Conservation (phyloP, 192 early-diverging fungal species). For the Lobosporangium transversale region DNA sequence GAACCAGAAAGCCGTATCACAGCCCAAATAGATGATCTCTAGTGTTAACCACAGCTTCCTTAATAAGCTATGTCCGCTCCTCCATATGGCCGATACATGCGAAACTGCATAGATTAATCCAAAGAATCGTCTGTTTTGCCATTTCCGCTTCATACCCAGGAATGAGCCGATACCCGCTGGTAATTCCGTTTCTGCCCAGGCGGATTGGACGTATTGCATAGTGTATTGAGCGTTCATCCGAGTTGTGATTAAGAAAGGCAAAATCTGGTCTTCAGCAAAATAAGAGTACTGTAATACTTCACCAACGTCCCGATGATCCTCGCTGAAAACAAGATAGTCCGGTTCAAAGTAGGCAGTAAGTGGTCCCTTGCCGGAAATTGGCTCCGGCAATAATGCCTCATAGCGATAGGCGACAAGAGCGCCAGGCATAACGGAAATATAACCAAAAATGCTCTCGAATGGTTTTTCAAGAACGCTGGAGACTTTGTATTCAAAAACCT, state of each 20-base stretch:
- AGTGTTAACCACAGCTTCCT: conserved; percentile 46
- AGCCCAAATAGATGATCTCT: conserved; percentile 50
- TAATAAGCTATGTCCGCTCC: conserved; percentile 35
- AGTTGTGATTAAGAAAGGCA: conserved; percentile 42
- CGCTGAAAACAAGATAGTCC: conserved; percentile 46
- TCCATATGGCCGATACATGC: conserved; percentile 38
- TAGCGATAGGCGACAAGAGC: conserved; percentile 47
- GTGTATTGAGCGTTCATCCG: conserved; percentile 23
- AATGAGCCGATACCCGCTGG: conserved; percentile 40
- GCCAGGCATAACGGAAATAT: conserved; percentile 51
- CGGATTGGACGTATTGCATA: conserved; percentile 48
- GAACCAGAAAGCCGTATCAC: conserved; percentile 51
- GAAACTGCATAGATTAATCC: conserved; percentile 45
- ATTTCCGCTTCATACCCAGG: conserved; percentile 52
- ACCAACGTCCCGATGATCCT: conserved; percentile 38
- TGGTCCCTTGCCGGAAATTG: conserved; percentile 45
- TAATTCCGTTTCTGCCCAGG: conserved; percentile 49
- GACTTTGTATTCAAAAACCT: conserved; percentile 51
- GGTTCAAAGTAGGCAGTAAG: conserved; percentile 48
- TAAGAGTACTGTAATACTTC: conserved; percentile 44
- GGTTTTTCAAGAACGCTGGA: conserved; percentile 48
- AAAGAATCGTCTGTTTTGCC: conserved; percentile 50
- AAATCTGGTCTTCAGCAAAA: conserved; percentile 52
- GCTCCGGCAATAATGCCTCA: conserved; percentile 40
- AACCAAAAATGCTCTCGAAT: conserved; percentile 51